Base-by-base conservation (phyloP, 1,284 basidiomycete species). In the Rhodotorula sp. region DNA sequence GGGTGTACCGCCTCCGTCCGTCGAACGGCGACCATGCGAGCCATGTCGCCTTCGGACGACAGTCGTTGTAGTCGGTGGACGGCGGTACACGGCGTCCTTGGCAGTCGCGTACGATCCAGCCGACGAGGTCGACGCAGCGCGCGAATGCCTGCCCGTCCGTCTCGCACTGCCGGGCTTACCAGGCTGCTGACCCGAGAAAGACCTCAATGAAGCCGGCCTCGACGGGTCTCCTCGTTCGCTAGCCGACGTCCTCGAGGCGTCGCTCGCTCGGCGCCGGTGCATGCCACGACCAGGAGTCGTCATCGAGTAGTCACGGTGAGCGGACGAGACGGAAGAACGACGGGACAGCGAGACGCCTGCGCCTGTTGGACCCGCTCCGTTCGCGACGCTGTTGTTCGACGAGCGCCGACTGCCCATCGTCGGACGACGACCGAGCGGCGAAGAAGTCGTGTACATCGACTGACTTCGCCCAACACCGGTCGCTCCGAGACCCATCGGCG, bases 331-430 rank as follows among this genome's bases (percentile, higher is more conserved):
- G 3, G 78, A 77, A 5, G 80, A 68, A 19, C 79, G 77, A 0
- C 79, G 67, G 2, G 80, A 81, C 1, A 77, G 76, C 22, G 51
- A 19, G 4, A n/a, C 51, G 2, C 11, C 46, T 17, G 30, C 36
- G 5, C 34, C 32, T 15, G 30, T 32, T 13, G n/a, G 11, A 2
- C 47, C 62, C 15, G 32, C 47, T 22, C 46, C 46, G 19, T n/a
- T 32, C 24, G 7, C 32, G 17, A 81, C 30, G 79, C 74, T n/a
- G 79, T 79, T 81, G 70, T 81, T 81, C 51, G 81, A 78, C 19
- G 81, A 81, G 36, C 72, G 68, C 7, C 74, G 74, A 49, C 62
- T 66, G 60, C 79, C 71, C 24, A 72, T 54, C 3, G 68, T 54
- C 32, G 73, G 74, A 27, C 70, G 64, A 17, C 27, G 36, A 22